Evolutionary conservation across 306 rosid genomes (phyloP).

Genomic region (Fragaria vesca): DNA sequence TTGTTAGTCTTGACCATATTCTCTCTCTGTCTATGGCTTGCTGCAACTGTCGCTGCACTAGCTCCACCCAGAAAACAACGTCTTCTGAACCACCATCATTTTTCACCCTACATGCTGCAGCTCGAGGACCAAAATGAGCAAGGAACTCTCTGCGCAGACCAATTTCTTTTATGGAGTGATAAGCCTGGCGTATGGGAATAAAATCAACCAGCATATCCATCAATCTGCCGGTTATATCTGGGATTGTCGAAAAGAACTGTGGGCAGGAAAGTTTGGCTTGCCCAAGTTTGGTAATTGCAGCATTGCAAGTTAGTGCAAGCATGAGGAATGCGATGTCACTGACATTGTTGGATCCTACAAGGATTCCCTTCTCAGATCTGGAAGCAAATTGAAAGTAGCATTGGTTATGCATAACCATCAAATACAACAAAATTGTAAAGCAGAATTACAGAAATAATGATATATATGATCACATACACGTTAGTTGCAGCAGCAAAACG

Average conservation of each 20-base stretch:
- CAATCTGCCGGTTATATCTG: slow-evolving; percentile 83
- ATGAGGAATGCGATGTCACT: slow-evolving; percentile 67
- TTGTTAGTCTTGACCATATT: slow-evolving; percentile 94
- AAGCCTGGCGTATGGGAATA: slow-evolving; percentile 72
- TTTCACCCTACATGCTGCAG: slow-evolving; percentile 75
- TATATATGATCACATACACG: slow-evolving; percentile 53
- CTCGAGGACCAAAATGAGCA: slow-evolving; percentile 92
- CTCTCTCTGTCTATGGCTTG: slow-evolving; percentile 88
- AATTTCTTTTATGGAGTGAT: slow-evolving; percentile 67
- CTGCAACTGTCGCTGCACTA: slow-evolving; percentile 77
- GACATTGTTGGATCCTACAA: slow-evolving; percentile 42
- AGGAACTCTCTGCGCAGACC: slow-evolving; percentile 84
- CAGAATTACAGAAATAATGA: slow-evolving; percentile 13
- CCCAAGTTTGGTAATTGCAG: slow-evolving; percentile 82
- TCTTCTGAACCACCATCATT: slow-evolving; percentile 78
- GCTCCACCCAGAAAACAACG: slow-evolving; percentile 92
- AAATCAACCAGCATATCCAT: slow-evolving; percentile 85
- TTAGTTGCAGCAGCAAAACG: slow-evolving; percentile 62
- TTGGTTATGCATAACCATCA: slow-evolving; percentile 21
- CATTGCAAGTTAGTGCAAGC: slow-evolving; percentile 83
- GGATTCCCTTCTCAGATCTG: slow-evolving; percentile 60
- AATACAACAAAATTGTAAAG: slow-evolving; percentile 20
- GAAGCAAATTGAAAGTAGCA: slow-evolving; percentile 28
- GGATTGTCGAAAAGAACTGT: slow-evolving; percentile 74
- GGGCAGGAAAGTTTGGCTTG: slow-evolving; percentile 82